Evolutionary conservation across 306 rosid genomes (phyloP).

Genomic region (Lathyrus tuberosus): DNA sequence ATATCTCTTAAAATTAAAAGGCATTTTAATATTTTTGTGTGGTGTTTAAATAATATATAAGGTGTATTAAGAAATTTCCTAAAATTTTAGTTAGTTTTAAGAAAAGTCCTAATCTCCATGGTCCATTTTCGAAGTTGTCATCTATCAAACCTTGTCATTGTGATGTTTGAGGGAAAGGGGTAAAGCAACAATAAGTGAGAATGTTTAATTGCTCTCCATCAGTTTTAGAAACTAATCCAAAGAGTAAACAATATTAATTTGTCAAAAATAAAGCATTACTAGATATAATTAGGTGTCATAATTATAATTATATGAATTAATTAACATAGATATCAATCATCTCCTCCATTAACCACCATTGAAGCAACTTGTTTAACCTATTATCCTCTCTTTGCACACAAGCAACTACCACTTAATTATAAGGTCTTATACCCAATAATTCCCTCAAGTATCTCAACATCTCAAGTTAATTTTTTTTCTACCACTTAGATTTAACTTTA

Average conservation of each 20-base stretch:
- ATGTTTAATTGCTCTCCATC: conserved; percentile 20
- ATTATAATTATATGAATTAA: conserved; percentile 31
- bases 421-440: background rate
- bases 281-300: background rate
- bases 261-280: background rate
- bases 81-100: too few species aligned
- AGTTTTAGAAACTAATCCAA: background rate
- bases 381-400: conserved; percentile 34
- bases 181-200: background rate
- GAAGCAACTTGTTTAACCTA: conserved; percentile 12
- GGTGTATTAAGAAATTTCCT: too few species aligned
- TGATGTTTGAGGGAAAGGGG: background rate
- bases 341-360: background rate
- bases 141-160: background rate
- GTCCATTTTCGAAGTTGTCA: background rate
- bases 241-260: conserved; percentile 6
- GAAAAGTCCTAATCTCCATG: background rate
- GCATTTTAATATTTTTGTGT: too few species aligned
- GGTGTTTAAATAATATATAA: too few species aligned
- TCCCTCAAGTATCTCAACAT: background rate
- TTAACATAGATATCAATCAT: conserved; percentile 24
- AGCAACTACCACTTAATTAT: conserved; percentile 27
- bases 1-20: too few species aligned
- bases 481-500: background rate
- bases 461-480: background rate